Evolutionary conservation across 192 early-diverging fungal genomes (phyloP), one percentile per base, ranked within the genome.

Genomic region (Backusella tarrabulga): DNA sequence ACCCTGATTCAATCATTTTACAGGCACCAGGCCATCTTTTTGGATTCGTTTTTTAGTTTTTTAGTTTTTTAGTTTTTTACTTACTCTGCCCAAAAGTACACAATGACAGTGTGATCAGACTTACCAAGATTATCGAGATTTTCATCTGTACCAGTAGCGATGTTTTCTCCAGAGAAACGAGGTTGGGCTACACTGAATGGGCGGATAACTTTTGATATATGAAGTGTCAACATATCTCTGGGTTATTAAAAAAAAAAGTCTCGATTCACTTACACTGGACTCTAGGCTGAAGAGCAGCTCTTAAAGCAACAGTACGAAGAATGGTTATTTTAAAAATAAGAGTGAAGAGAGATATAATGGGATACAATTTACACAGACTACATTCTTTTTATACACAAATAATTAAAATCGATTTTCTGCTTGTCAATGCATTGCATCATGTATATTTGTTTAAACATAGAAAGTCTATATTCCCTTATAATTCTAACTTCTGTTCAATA

Each of bases 21-120:
- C 95, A 97, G 17, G 95, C 93, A 67, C 89, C 88, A 80, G 94
- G 95, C 95, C 95, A 97, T 41, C 91, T 90, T 60, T 90, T 52
- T 36, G 23, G 4, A 17, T 42, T 35, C 2, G 8, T 52, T 41
- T 7, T 34, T 14, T 42, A 15, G n/a, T n/a, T 70, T 11, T 21
- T 50, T 23, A 26, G 8, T 3, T 19, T 63, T 21, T 19, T 7
- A 32, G 19, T 11, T 9, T 40, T 40, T 40, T 7, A 8, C 87
- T 83, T 84, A 93, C 91, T 87, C 78, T 72, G 92, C 91, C 68
- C 91, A 89, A 80, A 95, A 96, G 68, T 96, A 94, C 12, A 96
- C 95, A 44, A 96, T 74, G 17, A 92, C 88, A 4, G 93, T 92
- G 38, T 90, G 79, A 3, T 89, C 83, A 11, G 92, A 87, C 19